Evolutionary conservation across 148 eudicot genomes (phyloP), one percentile per base, ranked within the genome.

Genomic region (Rhododendron williamsianum): DNA sequence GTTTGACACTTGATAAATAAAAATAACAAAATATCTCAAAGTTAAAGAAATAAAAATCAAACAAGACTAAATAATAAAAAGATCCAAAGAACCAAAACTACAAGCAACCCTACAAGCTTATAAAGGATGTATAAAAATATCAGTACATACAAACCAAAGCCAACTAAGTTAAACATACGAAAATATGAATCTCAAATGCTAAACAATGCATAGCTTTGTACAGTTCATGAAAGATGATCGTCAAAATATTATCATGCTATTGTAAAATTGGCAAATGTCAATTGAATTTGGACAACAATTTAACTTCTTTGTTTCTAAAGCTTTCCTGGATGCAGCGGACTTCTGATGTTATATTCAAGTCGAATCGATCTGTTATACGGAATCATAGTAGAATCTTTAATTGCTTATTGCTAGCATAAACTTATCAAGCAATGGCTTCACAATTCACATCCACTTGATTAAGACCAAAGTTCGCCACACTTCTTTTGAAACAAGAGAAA

Each of bases 391-490:
- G 12, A 73, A 33, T 9, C 51, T 36, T 41, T 82, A 27, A 82
- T 23, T 46, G 46, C 49, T 25, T 82, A 41, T 30, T 38, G 69
- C 35, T 18, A 38, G 49, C 74, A 82, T 2, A 69, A 23, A 82
- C 69, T n/a, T n/a, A 45, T 82, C 58, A 67, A 52, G 56, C 77
- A 82, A 82, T 45, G 58, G 41, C 56, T 67, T 69, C 38, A n/a
- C 35, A 65, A 11, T 63, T 65, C 38, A 25, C 36, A 45, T 43
- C n/a, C n/a, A 25, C 30, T 60, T 41, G 9, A 60, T 10, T 60
- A 41, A 23, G 74, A 81, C 2, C 83, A 56, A 52, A 54, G 76
- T 5, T 71, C 3, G 13, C 18, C 21, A 71, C 19, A 71, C 76
- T 13, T 71, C 19, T 30, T 69, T 38, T 27, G 6, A 27, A 80